phyloP scores from a whole-genome alignment of 495 filamentous ascomycete genomes.

The Trichoderma asperelloides region DNA sequence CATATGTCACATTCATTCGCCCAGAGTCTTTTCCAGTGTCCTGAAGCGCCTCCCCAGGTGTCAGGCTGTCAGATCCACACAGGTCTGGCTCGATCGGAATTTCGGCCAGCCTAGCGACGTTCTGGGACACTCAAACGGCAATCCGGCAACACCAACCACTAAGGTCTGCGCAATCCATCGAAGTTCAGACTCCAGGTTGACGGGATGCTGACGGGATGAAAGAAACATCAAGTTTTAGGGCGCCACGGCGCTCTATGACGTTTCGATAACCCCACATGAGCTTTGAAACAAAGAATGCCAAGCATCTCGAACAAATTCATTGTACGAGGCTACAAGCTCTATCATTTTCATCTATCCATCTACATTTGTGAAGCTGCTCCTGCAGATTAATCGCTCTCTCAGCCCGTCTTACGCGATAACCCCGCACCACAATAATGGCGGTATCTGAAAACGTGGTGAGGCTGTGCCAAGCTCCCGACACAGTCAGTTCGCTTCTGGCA shows the following conservation, averaged over 20 bases:
- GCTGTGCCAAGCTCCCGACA: slow-evolving; percentile 41
- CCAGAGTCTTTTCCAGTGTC: neutral
- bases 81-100: neutral
- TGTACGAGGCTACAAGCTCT: too few species aligned
- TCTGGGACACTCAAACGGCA: neutral
- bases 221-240: neutral
- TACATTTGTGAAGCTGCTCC: too few species aligned
- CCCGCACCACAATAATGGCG: neutral
- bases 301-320: too few species aligned
- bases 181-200: neutral
- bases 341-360: too few species aligned
- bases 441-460: slow-evolving; percentile 18
- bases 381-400: neutral
- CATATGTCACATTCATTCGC: neutral
- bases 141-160: slow-evolving; percentile 3
- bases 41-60: neutral
- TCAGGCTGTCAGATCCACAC: neutral
- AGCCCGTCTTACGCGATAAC: neutral
- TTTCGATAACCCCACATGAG: neutral
- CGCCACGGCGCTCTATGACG: neutral
- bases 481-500: slow-evolving; percentile 49
- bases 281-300: neutral
- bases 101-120: neutral
- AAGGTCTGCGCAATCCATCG: neutral
- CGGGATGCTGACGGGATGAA: neutral